Base-by-base conservation (phyloP, 768 basidiomycete genomes). In the Rhodotorula babjevae region DNA sequence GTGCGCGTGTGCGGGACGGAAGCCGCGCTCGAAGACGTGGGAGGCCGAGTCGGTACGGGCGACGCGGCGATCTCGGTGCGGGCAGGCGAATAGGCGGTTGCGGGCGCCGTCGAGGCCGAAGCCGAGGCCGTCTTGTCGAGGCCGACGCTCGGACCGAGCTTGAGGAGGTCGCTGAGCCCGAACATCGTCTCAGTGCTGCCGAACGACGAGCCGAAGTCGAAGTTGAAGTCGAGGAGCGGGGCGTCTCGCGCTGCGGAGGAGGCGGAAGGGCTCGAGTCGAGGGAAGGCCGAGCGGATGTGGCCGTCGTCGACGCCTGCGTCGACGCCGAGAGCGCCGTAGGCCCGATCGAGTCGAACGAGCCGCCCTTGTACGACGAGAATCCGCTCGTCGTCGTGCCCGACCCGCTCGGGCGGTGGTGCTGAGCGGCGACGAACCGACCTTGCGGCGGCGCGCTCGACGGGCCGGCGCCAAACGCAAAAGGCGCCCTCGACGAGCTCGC, bases 181-280 rank as follows among this genome's bases (percentile, higher is more conserved):
- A 74, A 74, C 55, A 69, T 63, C 7, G 64, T 67, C 33, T 67
- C 73, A 15, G 61, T 63, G 23, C 33, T 67, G 50, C 68, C 61
- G 61, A 74, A 74, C 14, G 68, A 53, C 4, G 65, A 58, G 25
- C 61, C 68, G 19, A 69, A 58, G n/a, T 64, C 73, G 27, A 74
- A 74, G 42, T 70, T 63, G 47, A 74, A 58, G 33, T 68, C 62
- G 66, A 72, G 73, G 23, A 69, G 59, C 21, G 72, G 68, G 5
- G 72, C 31, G n/a, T 4, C 29, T 2, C 23, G 7, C 27, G 50
- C 21, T 2, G 1, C 18, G 27, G 21, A 16, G 23, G 58, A 36
- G 19, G 36, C 15, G 0, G 57, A 52, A 0, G 4, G 11, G 53
- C 14, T 56, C 63, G 69, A 72, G 19, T 33, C 31, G 61, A 55